Evolutionary conservation across 1,284 basidiomycete genomes (phyloP), one percentile per base, ranked within the genome.

Genomic region (Mixia osmundae): DNA sequence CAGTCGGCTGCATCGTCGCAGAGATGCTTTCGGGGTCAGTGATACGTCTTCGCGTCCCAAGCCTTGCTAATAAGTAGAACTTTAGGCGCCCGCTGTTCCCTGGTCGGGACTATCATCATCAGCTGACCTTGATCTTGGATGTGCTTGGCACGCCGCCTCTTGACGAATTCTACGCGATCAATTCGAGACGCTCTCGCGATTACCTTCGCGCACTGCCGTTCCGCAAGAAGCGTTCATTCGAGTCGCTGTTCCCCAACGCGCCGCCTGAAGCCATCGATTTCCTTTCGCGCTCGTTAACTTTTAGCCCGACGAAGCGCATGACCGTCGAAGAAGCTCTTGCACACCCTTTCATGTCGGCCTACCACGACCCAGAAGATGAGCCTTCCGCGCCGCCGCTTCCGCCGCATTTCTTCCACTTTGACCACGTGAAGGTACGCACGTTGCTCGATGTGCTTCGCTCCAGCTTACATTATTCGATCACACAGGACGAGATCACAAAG

Each of bases 21-120:
- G 87, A 95, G 62, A 94, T 95, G 85, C 64, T 95, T 5, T 78
- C 72, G 6, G 79, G 82, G 22, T 78, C 83, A 50, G n/a, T n/a
- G n/a, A n/a, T n/a, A n/a, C n/a, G n/a, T n/a, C 85, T 87, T 0
- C 66, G 95, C 12, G 95, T 95, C 65, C 89, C 87, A 0, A 89
- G 87, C 11, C 71, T 83, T 15, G 87, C 95, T 60, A 95, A 57
- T 59, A 21, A 39, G 56, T 49, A 30, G 29, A 10, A n/a, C 18
- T 15, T 10, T 15, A 30, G n/a, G 26, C 80, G 82, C 50, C 82
- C 85, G 0, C 65, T 94, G n/a, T 95, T 94, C 65, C 87, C 87
- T 0, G 87, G 87, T 15, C 70, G 82, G 4, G 16, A 40, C 39
- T 46, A 57, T 38, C 61, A 61, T 39, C 60, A 62, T 44, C 59